Conservation (phyloP, 768 basidiomycete species). For the Saitozyma sp. region DNA sequence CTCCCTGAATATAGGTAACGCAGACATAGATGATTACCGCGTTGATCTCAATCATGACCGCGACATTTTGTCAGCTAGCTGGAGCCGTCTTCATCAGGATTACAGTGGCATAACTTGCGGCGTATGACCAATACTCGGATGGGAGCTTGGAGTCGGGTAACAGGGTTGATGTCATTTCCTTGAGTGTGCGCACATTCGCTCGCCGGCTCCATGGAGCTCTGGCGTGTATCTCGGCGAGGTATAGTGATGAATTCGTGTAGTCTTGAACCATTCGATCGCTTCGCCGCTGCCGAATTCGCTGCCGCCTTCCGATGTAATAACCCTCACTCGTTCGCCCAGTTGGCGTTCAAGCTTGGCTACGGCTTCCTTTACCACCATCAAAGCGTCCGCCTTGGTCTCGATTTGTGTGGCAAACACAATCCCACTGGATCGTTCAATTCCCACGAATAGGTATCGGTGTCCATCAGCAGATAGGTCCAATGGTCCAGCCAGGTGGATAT, state of each 20-base stretch:
- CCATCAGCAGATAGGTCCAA: too few species aligned
- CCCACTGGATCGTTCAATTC: too few species aligned
- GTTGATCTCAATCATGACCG: too few species aligned
- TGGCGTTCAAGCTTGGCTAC: conserved; percentile 6
- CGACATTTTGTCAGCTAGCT: too few species aligned
- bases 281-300: conserved; percentile 11
- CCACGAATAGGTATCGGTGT: too few species aligned
- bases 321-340: conserved; percentile 12
- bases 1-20: too few species aligned
- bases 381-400: not conserved
- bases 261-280: conserved; percentile 4
- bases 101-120: too few species aligned
- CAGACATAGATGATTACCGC: too few species aligned
- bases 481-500: too few species aligned
- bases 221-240: conserved; percentile 5
- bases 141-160: not conserved
- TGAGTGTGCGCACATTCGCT: not conserved
- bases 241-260: conserved; percentile 10
- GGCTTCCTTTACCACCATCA: not conserved
- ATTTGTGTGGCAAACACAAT: conserved; percentile 1
- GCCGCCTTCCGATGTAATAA: conserved; percentile 25
- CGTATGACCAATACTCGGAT: too few species aligned
- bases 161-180: conserved; percentile 3
- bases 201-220: not conserved
- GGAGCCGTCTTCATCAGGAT: too few species aligned